A percentile compares a stretch with the other conserved stretches of the same genome.
phyloP scores from a whole-genome alignment of 2,329 filamentous ascomycete species.

The Arthrobotrys sinensis region DNA sequence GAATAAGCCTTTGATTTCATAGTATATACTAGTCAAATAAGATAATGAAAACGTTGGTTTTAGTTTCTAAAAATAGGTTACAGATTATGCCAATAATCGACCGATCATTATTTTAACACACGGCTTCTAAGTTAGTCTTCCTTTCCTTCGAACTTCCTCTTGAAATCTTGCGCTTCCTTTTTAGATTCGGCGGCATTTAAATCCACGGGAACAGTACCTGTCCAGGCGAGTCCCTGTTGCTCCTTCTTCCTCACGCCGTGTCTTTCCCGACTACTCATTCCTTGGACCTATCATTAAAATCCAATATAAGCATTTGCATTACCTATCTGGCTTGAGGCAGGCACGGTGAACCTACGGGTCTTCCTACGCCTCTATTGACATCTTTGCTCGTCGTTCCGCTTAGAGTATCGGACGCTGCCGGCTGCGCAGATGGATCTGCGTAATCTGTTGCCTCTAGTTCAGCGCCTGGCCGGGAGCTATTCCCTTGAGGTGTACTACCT shows the following conservation, averaged over 20 bases:
- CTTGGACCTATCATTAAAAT: conserved; percentile 9
- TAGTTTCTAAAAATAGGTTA: neutral
- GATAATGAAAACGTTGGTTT: too few relatives aligned
- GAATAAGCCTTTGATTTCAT: too few relatives aligned
- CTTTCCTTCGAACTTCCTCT: neutral
- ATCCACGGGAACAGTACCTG: conserved; percentile 5
- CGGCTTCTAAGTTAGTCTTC: neutral
- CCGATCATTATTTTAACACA: conserved; percentile 3
- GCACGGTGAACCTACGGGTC: neutral
- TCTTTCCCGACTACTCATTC: conserved; percentile 12
- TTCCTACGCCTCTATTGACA: conserved; percentile 5
- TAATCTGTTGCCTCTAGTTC: too few relatives aligned
- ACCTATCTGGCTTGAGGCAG: neutral
- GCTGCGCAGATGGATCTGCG: neutral
- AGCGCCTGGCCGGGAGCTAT: too few relatives aligned
- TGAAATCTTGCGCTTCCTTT: conserved; percentile 5
- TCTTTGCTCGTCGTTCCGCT: conserved; percentile 8
- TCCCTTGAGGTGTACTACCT: too few relatives aligned
- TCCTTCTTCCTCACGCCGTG: conserved; percentile 6
- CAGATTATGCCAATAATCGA: conserved; percentile 8
- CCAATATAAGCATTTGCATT: conserved; percentile 7
- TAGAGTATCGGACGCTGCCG: neutral
- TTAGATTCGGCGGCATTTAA: conserved; percentile 5
- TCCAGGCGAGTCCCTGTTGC: conserved; percentile 6
- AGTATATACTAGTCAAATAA: too few relatives aligned